Base-by-base conservation (phyloP, 768 basidiomycete genomes). In the Nidula microcarpa region DNA sequence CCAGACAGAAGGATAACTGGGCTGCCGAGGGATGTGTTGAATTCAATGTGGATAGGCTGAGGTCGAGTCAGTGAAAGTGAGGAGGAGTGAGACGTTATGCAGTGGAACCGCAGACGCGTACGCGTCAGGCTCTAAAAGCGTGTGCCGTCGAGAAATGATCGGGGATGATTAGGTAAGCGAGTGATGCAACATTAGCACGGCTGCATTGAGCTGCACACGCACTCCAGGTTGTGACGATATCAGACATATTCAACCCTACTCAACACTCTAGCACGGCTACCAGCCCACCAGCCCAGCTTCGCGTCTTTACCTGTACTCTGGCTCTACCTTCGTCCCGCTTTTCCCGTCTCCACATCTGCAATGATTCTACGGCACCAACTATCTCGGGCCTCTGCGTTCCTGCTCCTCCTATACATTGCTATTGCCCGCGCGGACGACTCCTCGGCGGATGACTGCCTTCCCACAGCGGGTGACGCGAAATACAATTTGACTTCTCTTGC, bases 401-500 rank as follows among this genome's bases (percentile, higher is more conserved):
- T n/a, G 14, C 53, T 58, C 34, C 59, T 45, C 33, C 58, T 52
- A 46, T 55, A 60, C 41, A 53, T 59, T 51, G 55, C 51, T 23
- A 34, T 51, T 39, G 50, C 61, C 9, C 51, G 59, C 17, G 75
- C 75, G 44, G 71, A 77, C 37, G 76, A 76, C 53, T 61, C 67
- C 17, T 56, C 68, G 55, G 53, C 71, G 9, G 85, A 86, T 60
- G 74, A 85, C 64, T 92, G 89, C 66, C 69, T 65, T 65, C 54
- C 74, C 65, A 49, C 61, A 58, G 59, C 71, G 34, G 75, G 70
- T 44, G 72, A 68, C 51, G 53, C 65, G 55, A 78, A 72, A 37
- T 91, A 83, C 61, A 86, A 93, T 70, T 69, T 92, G 47, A 81
- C 74, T 16, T 53, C 64, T 16, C 73, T 91, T 34, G 67, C 65